Percentiles rank a stretch among this genome's conserved stretches.
Evolutionary conservation across 768 basidiomycete species (phyloP).

Genomic region (Lactarius hatsudake): DNA sequence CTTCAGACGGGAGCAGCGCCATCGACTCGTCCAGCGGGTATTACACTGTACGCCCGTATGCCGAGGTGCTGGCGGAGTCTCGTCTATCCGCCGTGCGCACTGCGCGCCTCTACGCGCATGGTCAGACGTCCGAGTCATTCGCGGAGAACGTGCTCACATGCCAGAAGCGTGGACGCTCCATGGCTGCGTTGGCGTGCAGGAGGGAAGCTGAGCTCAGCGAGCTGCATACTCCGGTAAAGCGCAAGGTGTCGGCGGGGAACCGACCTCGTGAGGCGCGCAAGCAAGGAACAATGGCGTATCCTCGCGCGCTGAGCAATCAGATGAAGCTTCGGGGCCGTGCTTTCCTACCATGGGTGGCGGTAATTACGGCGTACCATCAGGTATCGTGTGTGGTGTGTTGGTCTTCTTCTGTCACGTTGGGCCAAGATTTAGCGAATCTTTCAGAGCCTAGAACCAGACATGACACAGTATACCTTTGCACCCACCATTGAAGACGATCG

Average conservation of each 20-base stretch:
- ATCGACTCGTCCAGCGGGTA: conserved; percentile 1
- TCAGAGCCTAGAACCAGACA: not conserved
- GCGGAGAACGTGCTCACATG: not conserved
- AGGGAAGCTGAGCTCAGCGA: not conserved
- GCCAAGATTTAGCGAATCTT: not conserved
- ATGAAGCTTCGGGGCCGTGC: not conserved
- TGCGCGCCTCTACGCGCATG: not conserved
- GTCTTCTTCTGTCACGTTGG: not conserved
- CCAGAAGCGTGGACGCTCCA: not conserved
- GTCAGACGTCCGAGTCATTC: not conserved
- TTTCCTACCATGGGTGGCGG: not conserved
- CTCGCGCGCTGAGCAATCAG: not conserved
- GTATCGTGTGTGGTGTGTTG: not conserved
- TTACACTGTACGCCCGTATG: not conserved
- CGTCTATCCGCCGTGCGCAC: not conserved
- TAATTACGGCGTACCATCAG: not conserved
- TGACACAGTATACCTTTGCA: not conserved
- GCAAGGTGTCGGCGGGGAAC: not conserved
- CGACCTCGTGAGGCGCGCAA: not conserved
- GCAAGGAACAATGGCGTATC: not conserved
- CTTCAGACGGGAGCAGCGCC: not conserved
- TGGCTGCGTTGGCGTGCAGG: not conserved
- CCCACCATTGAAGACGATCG: not conserved
- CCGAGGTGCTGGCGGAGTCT: not conserved
- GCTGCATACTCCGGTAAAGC: not conserved